Evolutionary conservation across 177 flowering plant species (phyloP), one percentile per base, ranked within the genome.

Genomic region (Vitis hybrid): DNA sequence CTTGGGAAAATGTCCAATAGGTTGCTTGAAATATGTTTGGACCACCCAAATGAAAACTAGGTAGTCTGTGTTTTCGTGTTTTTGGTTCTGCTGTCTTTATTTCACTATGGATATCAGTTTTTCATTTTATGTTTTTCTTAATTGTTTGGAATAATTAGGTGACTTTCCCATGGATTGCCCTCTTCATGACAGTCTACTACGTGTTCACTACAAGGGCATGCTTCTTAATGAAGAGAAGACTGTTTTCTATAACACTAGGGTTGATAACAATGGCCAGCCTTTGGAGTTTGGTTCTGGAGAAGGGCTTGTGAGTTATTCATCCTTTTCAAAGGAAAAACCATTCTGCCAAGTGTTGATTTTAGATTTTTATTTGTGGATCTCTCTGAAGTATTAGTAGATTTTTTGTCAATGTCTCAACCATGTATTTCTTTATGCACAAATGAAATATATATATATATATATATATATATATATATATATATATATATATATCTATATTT

Each of bases 141-240:
- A 52, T 19, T 62, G 6, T 63, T 67, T 55, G 65, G 46, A 55
- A 72, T 64, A 40, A 72, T 69, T 81, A 95, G 99, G 98, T 72
- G 98, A 96, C 40, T 93, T 96, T 86, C 99, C 99, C 7, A 93
- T 96, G 98, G 99, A 96, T 80, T 96, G 99, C 78, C 99, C 98
- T 48, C 98, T 96, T 74, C 94, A 93, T 63, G 99, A 96, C 81
- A 93, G 99, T 79, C 90, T 83, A 6, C 80, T 96, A 51, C 85
- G 82, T 69, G 92, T 92, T 54, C 99, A 96, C 76, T 96, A 89
- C 79, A 91, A 86, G 85, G 97, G 93, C 52, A 85, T 83, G 87
- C 87, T 95, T 71, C 87, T 89, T 54, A 76, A 91, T 80, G 91
- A 90, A 71, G 86, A 87, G 68, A 88, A 84, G 72, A 85, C 78